Conservation (phyloP, 2,329 filamentous ascomycete species). For the Penicillium frequentans region DNA sequence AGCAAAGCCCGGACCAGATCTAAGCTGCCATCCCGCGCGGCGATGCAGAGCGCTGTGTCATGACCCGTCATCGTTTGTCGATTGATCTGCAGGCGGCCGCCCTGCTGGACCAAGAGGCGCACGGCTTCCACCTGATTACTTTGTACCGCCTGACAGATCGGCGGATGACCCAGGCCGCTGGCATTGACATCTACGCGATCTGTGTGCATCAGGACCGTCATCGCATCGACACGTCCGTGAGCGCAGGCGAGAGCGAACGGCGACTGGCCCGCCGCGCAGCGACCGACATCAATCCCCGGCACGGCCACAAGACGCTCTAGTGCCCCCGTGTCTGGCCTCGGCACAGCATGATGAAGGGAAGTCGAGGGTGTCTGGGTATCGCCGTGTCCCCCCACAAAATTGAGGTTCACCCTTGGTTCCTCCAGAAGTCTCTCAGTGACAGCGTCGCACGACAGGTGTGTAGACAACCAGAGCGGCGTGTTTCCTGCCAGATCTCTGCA, state of each 20-base stretch:
- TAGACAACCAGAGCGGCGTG: slow-evolving; percentile 5
- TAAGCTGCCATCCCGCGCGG: no score
- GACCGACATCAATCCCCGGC: neutral
- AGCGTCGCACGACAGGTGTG: neutral
- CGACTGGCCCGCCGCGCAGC: neutral
- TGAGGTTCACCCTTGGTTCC: neutral
- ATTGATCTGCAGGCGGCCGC: neutral
- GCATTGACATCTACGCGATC: neutral
- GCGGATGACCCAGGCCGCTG: neutral
- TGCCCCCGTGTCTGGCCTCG: neutral
- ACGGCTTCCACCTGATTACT: neutral
- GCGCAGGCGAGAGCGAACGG: neutral
- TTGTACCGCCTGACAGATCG: neutral
- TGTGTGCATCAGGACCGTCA: neutral
- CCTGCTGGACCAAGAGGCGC: neutral
- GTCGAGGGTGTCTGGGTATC: neutral
- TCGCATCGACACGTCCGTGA: neutral
- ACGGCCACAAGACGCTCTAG: neutral
- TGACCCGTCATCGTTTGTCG: neutral
- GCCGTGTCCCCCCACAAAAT: slow-evolving; percentile 1
- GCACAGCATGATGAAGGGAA: slow-evolving; percentile 4
- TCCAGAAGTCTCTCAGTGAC: slow-evolving; percentile 3
- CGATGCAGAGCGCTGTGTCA: neutral
- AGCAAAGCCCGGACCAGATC: neutral
- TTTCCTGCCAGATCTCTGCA: neutral